Percentiles rank a stretch among this genome's conserved stretches.
Conservation (phyloP, 371 early-diverging fungal genomes). For the Mucor piriformis region DNA sequence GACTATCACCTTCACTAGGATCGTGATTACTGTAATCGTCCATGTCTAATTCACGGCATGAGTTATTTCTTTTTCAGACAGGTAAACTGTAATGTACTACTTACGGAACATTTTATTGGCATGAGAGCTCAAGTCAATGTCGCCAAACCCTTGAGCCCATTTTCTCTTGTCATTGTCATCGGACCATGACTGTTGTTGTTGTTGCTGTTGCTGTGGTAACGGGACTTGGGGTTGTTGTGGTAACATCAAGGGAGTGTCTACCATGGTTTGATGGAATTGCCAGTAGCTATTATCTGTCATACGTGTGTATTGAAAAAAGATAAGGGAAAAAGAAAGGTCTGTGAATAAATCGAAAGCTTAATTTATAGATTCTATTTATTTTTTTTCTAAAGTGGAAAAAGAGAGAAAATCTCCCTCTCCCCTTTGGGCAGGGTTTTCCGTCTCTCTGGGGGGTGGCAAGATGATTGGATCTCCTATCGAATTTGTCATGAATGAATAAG, state of each 20-base stretch:
- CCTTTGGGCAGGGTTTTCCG: too few species aligned
- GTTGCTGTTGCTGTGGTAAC: conserved; percentile 1
- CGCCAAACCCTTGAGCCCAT: conserved; percentile 13
- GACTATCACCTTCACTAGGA: conserved; percentile 25
- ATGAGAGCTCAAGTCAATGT: conserved; percentile 9
- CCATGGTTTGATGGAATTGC: conserved; percentile 14
- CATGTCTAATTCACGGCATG: conserved; percentile 6
- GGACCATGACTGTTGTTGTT: conserved; percentile 7
- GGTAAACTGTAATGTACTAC: background rate
- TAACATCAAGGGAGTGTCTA: conserved; percentile 2
- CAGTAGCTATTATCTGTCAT: conserved; percentile 11
- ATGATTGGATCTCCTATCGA: too few species aligned
- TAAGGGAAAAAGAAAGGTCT: too few species aligned
- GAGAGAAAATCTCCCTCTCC: too few species aligned
- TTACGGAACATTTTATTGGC: conserved; percentile 13
- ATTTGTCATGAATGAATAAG: too few species aligned
- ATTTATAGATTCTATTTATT: too few species aligned
- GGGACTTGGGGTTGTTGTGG: background rate
- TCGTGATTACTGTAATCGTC: conserved; percentile 22
- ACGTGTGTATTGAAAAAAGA: too few species aligned
- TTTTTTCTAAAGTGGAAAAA: too few species aligned
- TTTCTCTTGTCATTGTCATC: conserved; percentile 8
- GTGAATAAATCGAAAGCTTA: too few species aligned
- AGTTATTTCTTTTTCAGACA: background rate
- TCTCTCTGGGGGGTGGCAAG: too few species aligned